These are phyloP conservation scores for Agroathelia rolfsii DNA, from an alignment of 1,284 basidiomycete species.

Conservation along the genomic window DNA sequence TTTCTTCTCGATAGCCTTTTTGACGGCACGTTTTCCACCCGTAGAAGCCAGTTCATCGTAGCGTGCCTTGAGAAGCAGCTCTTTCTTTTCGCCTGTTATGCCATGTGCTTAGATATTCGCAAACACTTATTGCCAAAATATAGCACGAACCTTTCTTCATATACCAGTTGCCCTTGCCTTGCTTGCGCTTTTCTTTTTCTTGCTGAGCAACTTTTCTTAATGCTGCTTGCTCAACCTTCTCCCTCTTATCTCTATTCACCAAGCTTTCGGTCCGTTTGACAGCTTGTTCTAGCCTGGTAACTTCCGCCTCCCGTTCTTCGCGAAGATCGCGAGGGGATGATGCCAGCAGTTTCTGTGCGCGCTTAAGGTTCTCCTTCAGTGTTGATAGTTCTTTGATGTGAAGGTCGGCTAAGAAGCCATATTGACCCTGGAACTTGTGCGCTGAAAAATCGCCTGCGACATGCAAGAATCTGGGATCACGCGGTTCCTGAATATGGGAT, in stretches of 20 bases:
- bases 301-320: constrained; percentile 58
- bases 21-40: constrained; percentile 75
- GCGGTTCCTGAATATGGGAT: constrained; percentile 45
- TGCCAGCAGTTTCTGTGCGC: constrained; percentile 57
- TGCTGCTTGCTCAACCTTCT: constrained; percentile 61
- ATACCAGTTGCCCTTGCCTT: constrained; percentile 80
- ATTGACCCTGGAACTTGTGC: constrained; percentile 65
- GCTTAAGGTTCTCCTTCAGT: constrained; percentile 57
- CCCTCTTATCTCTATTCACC: constrained; percentile 67
- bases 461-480: constrained; percentile 86
- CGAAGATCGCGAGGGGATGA: constrained; percentile 59
- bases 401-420: constrained; percentile 68
- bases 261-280: constrained; percentile 71
- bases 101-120: neutral
- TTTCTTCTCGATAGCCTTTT: constrained; percentile 83
- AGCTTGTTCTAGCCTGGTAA: constrained; percentile 66
- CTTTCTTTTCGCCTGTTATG: constrained; percentile 63
- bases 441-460: constrained; percentile 65
- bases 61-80: constrained; percentile 61
- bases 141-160: constrained; percentile 70
- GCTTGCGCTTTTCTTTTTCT: constrained; percentile 63
- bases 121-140: constrained; percentile 7
- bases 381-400: constrained; percentile 60
- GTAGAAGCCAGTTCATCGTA: constrained; percentile 67
- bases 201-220: constrained; percentile 49